Evolutionary conservation across 345 rosid genomes (phyloP), one percentile per base, ranked within the genome.

Genomic region (Salix purpurea): DNA sequence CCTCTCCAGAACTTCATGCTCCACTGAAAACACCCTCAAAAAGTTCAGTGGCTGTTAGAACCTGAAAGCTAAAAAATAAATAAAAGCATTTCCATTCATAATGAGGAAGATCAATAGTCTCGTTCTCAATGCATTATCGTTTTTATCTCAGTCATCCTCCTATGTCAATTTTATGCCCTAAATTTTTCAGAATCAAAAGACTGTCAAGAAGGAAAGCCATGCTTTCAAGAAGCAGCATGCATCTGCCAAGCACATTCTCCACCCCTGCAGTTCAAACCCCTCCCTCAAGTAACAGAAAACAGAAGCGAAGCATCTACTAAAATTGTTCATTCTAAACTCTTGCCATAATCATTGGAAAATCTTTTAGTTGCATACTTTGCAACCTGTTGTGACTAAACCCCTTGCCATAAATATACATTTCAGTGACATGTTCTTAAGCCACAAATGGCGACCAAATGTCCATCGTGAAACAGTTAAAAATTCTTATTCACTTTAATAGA

Each of bases 1-100:
- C 86, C 94, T 91, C 86, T 94, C 99, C 82, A 96, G 84, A 79
- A 96, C 89, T 52, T 96, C 97, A 26, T 96, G 99, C 85, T 96
- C 99, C 92, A 96, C 99, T 96, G 91, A 34, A 71, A 70, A 42
- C 75, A 81, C 24, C 30, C 54, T 39, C n/a, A 60, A 61, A 21
- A 69, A 60, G 11, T 62, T 60, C 14, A 76, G 68, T n/a, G 58
- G 24, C 39, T 37, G 8, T 13, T 2, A 72, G 58, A 65, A 1
- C 18, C 32, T 23, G 40, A 24, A 46, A 15, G 12, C 1, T 1
- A 70, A 67, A 12, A 66, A 50, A 40, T 11, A 32, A 5, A 39
- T 34, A 65, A 28, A 32, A 34, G 71, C 34, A 58, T 37, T 26
- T 52, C n/a, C 52, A 34, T 39, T 65, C 39, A 16, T 30, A 32